Evolutionary conservation across 2,329 filamentous ascomycete genomes (phyloP), one percentile per base, ranked within the genome.

Genomic region (Mycosphaerella arachidis): DNA sequence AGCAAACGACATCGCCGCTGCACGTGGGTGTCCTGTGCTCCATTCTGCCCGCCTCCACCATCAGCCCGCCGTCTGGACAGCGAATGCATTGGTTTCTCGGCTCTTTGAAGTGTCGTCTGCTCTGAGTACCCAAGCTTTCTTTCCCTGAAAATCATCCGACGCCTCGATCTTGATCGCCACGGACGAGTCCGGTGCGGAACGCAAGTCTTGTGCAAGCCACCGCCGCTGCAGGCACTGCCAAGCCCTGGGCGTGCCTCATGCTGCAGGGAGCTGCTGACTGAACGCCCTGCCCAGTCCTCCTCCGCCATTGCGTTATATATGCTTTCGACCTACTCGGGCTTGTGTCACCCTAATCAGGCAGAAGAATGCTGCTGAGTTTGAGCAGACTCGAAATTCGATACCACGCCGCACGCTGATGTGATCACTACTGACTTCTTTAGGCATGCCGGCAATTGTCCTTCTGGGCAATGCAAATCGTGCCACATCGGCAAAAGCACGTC

Each of bases 281-380:
- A 62, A 57, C 54, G 59, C 57, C 13, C 46, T 57, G 57, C 57
- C 57, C 57, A 57, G 57, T 31, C 27, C 48, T n/a, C n/a, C n/a
- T 27, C 48, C 53, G 53, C 50, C 48, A 50, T 30, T 16, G 54
- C 60, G 48, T 58, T 59, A 56, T 62, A 57, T 59, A 24, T 35
- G 31, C 55, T 53, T 43, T n/a, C 37, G 37, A n/a, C 33, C 4
- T 43, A 43, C 37, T 43, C 12, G 3, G 37, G 37, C 40, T 3
- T 43, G 40, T 43, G 5, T 18, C 40, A 43, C 16, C 40, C 40
- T 7, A n/a, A 43, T 43, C 40, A 43, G 40, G 40, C 40, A 43
- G 40, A 43, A 43, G 31, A 18, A 7, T 18, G 16, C 16, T n/a
- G 40, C 13, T 43, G 40, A 43, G 40, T 43, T n/a, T 18, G 16